Evolutionary conservation across 2,329 filamentous ascomycete species (phyloP), one percentile per base, ranked within the genome.

Genomic region (Hirsutella minnesotensis): DNA sequence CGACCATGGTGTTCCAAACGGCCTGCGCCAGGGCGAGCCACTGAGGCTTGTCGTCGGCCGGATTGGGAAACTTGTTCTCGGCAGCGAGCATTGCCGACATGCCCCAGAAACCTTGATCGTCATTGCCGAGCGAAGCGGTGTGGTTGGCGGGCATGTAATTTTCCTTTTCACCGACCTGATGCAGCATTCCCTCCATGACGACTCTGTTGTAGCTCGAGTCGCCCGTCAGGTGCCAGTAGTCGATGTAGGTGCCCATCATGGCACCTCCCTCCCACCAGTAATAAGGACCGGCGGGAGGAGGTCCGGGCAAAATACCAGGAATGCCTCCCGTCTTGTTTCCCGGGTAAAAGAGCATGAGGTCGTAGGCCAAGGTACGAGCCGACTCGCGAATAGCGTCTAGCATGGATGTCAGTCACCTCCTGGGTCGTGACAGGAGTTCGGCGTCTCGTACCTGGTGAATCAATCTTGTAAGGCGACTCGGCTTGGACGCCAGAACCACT

Each of bases 211-310:
- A 84, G 42, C 69, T 70, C 3, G 63, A 55, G 57, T 85, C 80
- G 44, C 77, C 78, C 0, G 80, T 84, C 44, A 75, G 70, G 47
- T 79, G 73, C 75, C 78, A 82, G 58, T 86, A 86, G 59, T 85
- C 79, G 36, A 86, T 68, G 51, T 83, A 64, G 1, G 78, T 74
- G 48, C 79, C 77, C 70, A 82, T 83, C 63, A 86, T 68, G 13
- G 78, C 76, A 41, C 78, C 76, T 5, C 77, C 77, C 56, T 86
- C 77, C 81, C 81, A 86, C 81, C 81, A 86, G 67, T 84, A 85
- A 57, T 81, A 82, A 47, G 73, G 67, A 15, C 56, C 48, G 27
- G 56, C 54, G 2, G 57, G 55, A 49, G 74, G 74, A 42, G 75
- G 75, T 0, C 73, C 74, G 1, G 74, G 73, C 10, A 78, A 58